phyloP scores from a whole-genome alignment of 2,329 filamentous ascomycete genomes.

The Ceratocystis alfenasii region DNA sequence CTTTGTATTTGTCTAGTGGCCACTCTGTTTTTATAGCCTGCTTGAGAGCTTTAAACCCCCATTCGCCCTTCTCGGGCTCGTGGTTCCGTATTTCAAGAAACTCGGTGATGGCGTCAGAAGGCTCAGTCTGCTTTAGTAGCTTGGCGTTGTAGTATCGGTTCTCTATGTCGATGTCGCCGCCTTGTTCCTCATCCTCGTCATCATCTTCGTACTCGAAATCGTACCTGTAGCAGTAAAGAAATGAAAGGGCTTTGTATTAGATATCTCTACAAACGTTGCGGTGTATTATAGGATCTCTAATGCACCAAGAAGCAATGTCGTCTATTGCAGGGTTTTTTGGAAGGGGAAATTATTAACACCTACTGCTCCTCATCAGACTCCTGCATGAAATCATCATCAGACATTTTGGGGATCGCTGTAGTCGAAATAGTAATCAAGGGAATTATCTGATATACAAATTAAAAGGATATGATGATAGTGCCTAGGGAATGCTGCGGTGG shows the following conservation, averaged over 20 bases:
- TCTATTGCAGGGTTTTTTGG: neutral
- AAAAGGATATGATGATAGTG: neutral
- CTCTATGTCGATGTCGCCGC: constrained; percentile 85
- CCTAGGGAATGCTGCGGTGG: neutral
- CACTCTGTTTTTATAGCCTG: constrained; percentile 97
- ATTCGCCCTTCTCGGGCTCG: constrained; percentile 88
- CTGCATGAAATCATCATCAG: constrained; percentile 42
- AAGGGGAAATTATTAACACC: constrained; percentile 18
- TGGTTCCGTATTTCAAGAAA: constrained; percentile 78
- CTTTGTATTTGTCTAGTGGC: constrained; percentile 73
- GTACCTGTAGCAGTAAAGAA: constrained; percentile 40
- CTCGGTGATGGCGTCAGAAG: constrained; percentile 78
- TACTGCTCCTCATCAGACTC: constrained; percentile 38
- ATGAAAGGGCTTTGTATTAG: constrained; percentile 17
- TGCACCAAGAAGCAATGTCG: neutral
- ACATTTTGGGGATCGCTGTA: constrained; percentile 32
- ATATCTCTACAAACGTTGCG: neutral
- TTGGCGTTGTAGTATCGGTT: constrained; percentile 99
- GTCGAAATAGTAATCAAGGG: neutral
- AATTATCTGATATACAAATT: neutral
- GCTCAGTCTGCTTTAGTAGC: constrained; percentile 79
- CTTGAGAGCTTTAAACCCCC: constrained; percentile 97
- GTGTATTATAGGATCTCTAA: neutral
- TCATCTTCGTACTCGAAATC: constrained; percentile 97
- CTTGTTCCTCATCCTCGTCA: constrained; percentile 77